Base-by-base conservation (phyloP, 2,329 filamentous ascomycete genomes). In the Arthrobotrys pseudoclavata region DNA sequence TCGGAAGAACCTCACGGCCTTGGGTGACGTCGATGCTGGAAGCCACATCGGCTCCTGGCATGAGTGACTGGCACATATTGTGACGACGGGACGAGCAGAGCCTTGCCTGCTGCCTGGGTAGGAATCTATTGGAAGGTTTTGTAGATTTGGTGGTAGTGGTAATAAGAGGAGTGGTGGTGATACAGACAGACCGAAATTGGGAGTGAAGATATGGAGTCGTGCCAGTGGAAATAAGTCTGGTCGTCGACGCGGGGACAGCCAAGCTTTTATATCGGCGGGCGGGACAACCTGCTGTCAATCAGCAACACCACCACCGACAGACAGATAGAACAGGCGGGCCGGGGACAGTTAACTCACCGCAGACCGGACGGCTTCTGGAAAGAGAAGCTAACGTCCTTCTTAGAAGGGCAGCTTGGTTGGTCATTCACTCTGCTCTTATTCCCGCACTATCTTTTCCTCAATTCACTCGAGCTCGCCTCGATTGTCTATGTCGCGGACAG, bases 1-100 rank as follows among this genome's bases (percentile, higher is more conserved):
- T 90, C 64, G 95, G 96, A 81, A 98, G 88, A 80, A 98, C 91
- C 86, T 97, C 92, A 82, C 95, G 91, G 80, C 89, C 90, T 81
- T 88, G 87, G 64, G 87, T 85, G 81, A 91, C 86, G 83, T 90
- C 87, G 79, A 88, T 85, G 81, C 87, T 86, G 79, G 86, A 86
- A 69, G 87, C 86, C 79, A 85, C 85, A 50, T 69, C 68, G 79
- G 88, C 87, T 60, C 84, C 84, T 79, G 88, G 89, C 81, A 86
- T 86, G 71, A 87, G 86, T n/a, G 42, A 37, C 79, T 88, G 85
- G 47, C 91, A 92, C 90, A 94, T 95, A 81, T 86, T 87, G 83
- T 87, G 84, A 85, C 91, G 88, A 85, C 90, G 88, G 84, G 91
- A 91, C 67, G 92, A 95, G 84, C 92, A 96, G 84, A 91, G 85